Evolutionary conservation across 441 rosid genomes (phyloP).

Genomic region (Erodium texanum): DNA sequence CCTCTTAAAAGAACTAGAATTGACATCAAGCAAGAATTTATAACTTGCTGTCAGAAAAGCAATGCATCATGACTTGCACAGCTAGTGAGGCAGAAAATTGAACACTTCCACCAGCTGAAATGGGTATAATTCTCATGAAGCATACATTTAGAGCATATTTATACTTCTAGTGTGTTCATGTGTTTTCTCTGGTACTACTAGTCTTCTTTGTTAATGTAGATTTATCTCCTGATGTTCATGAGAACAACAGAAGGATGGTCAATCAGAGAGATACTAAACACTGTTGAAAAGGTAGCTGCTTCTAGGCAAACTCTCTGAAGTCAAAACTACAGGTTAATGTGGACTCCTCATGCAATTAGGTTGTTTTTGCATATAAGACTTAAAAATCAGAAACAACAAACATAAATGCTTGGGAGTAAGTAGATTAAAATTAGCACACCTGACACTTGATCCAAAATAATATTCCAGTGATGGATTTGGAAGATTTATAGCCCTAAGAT

Average conservation of each 20-base stretch:
- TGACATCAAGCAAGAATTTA: background rate
- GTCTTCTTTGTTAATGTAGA: background rate
- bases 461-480: background rate
- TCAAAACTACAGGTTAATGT: background rate
- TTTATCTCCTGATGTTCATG: background rate
- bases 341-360: background rate
- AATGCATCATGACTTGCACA: background rate
- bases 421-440: background rate
- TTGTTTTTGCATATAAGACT: background rate
- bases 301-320: conserved; percentile 13
- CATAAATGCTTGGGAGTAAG: background rate
- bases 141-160: background rate
- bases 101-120: background rate
- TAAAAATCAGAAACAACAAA: background rate
- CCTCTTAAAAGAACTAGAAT: background rate
- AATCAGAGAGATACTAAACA: background rate
- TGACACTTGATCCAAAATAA: background rate
- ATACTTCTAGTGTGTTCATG: conserved; percentile 2
- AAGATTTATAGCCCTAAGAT: background rate
- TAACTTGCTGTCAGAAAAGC: background rate
- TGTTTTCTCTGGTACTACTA: background rate
- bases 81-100: background rate
- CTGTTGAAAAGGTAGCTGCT: conserved; percentile 15
- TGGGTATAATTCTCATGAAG: background rate
- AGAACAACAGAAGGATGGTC: background rate